Base-by-base conservation (phyloP, 2,329 filamentous ascomycete genomes). In the Cercospora sojina region DNA sequence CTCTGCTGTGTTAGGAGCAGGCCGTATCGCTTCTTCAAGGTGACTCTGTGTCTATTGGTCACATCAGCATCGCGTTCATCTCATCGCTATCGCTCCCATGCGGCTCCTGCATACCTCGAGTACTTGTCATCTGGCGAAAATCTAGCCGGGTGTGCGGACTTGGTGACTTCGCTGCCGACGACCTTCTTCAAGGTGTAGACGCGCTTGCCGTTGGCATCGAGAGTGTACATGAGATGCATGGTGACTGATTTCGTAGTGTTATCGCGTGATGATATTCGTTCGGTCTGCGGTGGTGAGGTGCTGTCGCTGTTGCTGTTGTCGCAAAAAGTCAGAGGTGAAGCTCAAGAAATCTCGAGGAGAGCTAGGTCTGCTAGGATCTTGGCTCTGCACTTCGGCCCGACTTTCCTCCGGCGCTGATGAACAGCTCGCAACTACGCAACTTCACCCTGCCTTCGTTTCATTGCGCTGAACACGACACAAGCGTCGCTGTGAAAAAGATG, bases 91-190 rank as follows among this genome's bases (percentile, higher is more conserved):
- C 27, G 16, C 23, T 3, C 13, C 51, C 35, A 12, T 9, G 10
- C n/a, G 3, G 1, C 9, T 31, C 5, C 35, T 56, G 18, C 80
- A 60, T 78, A 88, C 86, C 87, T 84, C 77, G 93, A 97, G 87
- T 96, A 98, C 86, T 97, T 97, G 86, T 99, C 95, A 82, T 99
- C 95, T 70, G 95, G 95, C 56, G 92, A 97, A 85, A 98, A 99
- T 74, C 95, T 87, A 51, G 95, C 95, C 56, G 95, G 94, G 83
- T 98, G 94, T 64, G 95, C 95, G 62, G 91, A 95, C 86, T 96
- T 97, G 80, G 94, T 96, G 77, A 97, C 92, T 78, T 93, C 88
- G 77, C 91, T 90, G 74, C 88, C 85, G 68, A 83, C 75, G 73
- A 96, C 87, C 84, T 98, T 97, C 83, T 97, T 94, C 72, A 98